Percentiles rank a stretch among this genome's conserved stretches.
phyloP scores from a whole-genome alignment of 495 filamentous ascomycete genomes.

The Daldinia grandis region DNA sequence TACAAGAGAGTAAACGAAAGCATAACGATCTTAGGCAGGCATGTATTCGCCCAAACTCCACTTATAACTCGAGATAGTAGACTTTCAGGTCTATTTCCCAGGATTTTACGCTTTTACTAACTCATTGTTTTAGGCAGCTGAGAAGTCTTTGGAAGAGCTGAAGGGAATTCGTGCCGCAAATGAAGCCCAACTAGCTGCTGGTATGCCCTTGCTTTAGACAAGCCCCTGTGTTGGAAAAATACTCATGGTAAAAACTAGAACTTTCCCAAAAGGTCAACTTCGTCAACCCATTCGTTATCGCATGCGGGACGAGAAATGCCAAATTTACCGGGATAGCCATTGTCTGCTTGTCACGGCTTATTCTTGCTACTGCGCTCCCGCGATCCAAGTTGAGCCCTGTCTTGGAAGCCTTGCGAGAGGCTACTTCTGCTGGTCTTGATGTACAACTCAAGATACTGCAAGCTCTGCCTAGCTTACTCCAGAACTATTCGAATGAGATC shows the following conservation, averaged over 20 bases:
- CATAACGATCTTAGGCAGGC: slow-evolving; percentile 88
- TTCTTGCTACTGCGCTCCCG: slow-evolving; percentile 80
- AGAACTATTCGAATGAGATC: slow-evolving; percentile 86
- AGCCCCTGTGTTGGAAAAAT: neutral
- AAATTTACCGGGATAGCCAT: slow-evolving; percentile 88
- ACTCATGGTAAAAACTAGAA: slow-evolving; percentile 64
- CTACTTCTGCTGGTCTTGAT: slow-evolving; percentile 77
- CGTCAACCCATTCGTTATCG: slow-evolving; percentile 89
- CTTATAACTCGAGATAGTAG: neutral
- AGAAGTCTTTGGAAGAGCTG: slow-evolving; percentile 91
- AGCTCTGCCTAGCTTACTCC: slow-evolving; percentile 86
- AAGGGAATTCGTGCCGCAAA: slow-evolving; percentile 79
- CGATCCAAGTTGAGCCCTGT: slow-evolving; percentile 79
- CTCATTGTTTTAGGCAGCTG: slow-evolving; percentile 73
- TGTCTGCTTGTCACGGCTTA: slow-evolving; percentile 86
- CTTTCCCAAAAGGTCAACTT: slow-evolving; percentile 82
- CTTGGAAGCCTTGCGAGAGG: slow-evolving; percentile 85
- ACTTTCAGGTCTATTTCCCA: slow-evolving; percentile 11
- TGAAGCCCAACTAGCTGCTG: slow-evolving; percentile 83
- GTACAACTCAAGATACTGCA: slow-evolving; percentile 97
- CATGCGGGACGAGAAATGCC: slow-evolving; percentile 86
- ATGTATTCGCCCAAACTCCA: slow-evolving; percentile 32
- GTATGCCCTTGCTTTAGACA: slow-evolving; percentile 56
- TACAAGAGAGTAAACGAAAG: slow-evolving; percentile 95
- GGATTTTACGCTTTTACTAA: slow-evolving; percentile 26